Conservation (phyloP, 371 early-diverging fungal genomes). For the Umbelopsis sp. region DNA sequence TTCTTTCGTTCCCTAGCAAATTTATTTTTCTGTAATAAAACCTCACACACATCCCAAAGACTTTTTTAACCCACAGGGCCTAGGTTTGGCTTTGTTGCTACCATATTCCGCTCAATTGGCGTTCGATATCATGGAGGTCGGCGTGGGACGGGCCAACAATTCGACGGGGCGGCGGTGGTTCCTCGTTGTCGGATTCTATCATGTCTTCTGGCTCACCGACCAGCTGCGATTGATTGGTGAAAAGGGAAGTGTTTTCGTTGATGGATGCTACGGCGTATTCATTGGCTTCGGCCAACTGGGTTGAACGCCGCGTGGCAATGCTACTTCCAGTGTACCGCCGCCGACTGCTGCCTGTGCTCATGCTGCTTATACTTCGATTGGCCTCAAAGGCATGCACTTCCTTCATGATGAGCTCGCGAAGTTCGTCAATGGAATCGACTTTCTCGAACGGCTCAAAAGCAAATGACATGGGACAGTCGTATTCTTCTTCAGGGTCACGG, state of each 20-base stretch:
- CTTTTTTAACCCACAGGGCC: too few relatives aligned
- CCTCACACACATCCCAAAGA: not conserved
- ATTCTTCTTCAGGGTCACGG: conserved; percentile 46
- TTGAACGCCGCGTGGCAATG: conserved; percentile 43
- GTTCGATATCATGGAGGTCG: conserved; percentile 21
- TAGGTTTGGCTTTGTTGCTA: not conserved
- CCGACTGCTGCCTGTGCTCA: conserved; percentile 20
- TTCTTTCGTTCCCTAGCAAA: too few relatives aligned
- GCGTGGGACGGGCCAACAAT: conserved; percentile 23
- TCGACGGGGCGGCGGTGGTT: conserved; percentile 10
- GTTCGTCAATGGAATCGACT: conserved; percentile 41
- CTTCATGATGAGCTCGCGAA: conserved; percentile 43
- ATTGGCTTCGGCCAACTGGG: conserved; percentile 38
- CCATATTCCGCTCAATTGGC: conserved; percentile 28
- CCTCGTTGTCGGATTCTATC: not conserved
- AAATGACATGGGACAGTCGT: conserved; percentile 36
- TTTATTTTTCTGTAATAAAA: not conserved
- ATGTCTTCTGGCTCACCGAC: conserved; percentile 37
- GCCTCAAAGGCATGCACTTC: conserved; percentile 36
- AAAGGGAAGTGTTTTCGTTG: conserved; percentile 30
- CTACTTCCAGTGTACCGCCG: conserved; percentile 48
- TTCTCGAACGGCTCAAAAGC: conserved; percentile 53
- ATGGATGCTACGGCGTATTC: conserved; percentile 40
- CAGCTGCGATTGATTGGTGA: conserved; percentile 22
- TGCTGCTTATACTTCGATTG: conserved; percentile 3